Base-by-base conservation (phyloP, 2,329 filamentous ascomycete species). In the Madurella fahalii region DNA sequence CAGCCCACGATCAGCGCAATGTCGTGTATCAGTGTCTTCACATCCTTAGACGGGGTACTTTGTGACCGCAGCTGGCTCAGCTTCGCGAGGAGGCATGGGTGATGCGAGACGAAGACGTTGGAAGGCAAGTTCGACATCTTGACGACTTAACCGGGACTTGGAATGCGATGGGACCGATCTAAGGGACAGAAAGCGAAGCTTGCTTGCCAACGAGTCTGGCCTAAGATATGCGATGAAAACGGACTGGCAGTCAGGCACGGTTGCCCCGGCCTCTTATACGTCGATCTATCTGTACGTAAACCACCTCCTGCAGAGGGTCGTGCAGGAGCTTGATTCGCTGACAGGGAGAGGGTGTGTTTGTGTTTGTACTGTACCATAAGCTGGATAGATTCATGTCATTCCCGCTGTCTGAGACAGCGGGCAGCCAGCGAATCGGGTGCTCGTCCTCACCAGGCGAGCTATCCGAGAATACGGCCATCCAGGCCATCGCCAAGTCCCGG, bases 1-100 rank as follows among this genome's bases (percentile, higher is more conserved):
- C 85, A 88, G 44, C 84, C 89, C 17, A 97, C 74, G 57, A 97
- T 88, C 40, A 90, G 78, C 8, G 89, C 77, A 59, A 97, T 95
- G 60, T 97, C 92, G 68, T 96, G 85, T 58, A 96, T 82, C 47
- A 97, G 78, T 8, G 80, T 73, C 72, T 92, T 91, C 63, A 90
- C 91, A 53, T 96, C 89, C 56, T 85, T 81, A 3, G 89, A 79
- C 56, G 78, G 82, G 48, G 89, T 84, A 41, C 76, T 78, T 53
- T 82, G 78, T 40, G 89, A 94, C 57, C 93, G 87, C 45, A 97
- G 83, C 74, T 94, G 89, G 63, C 89, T 92, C 65, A 97, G 84
- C 78, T 97, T 97, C 63, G 88, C 90, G 64, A 81, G 79, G 41
- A 96, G 79, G 72, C 90, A 95, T 37, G 93, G 93, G 71, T 97